Percentiles rank a stretch among this genome's conserved stretches.
These are phyloP conservation scores for Cladosporium sp. DNA, from an alignment of 2,329 filamentous ascomycete species.

Conservation along the genomic window DNA sequence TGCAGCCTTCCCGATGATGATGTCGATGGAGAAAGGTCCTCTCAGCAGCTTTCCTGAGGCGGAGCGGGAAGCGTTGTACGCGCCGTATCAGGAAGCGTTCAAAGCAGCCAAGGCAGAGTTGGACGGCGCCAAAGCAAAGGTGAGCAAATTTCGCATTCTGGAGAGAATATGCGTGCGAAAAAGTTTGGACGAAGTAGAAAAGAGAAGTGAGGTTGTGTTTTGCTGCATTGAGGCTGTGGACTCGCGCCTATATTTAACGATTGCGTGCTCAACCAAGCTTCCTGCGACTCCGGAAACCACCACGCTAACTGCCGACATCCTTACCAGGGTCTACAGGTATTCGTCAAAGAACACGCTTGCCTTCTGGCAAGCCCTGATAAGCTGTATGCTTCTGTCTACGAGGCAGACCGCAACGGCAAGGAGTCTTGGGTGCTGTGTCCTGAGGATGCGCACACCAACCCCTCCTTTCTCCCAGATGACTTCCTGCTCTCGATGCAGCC, in stretches of 20 bases:
- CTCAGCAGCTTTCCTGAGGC: neutral
- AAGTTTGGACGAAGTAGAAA: neutral
- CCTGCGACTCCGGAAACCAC: neutral
- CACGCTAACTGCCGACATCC: neutral
- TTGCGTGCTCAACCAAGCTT: conserved; percentile 2
- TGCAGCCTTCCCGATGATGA: neutral
- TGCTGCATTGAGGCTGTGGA: neutral
- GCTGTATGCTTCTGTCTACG: neutral
- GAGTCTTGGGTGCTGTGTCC: neutral
- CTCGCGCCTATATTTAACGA: neutral
- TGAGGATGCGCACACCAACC: conserved; percentile 8
- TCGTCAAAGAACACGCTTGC: conserved; percentile 5
- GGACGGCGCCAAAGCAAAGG: neutral
- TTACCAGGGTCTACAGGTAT: neutral
- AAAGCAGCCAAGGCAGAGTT: neutral
- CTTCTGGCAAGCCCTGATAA: neutral
- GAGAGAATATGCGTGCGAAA: neutral
- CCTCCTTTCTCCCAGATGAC: conserved; percentile 14
- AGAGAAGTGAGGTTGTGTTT: conserved; percentile 4
- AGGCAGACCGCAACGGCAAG: neutral
- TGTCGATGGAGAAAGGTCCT: neutral
- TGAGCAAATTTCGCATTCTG: neutral
- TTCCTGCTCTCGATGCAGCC: conserved; percentile 15
- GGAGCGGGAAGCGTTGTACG: neutral
- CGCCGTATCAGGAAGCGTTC: conserved; percentile 1